phyloP scores from a whole-genome alignment of 2,329 filamentous ascomycete species.

The Aschersonia sp. region DNA sequence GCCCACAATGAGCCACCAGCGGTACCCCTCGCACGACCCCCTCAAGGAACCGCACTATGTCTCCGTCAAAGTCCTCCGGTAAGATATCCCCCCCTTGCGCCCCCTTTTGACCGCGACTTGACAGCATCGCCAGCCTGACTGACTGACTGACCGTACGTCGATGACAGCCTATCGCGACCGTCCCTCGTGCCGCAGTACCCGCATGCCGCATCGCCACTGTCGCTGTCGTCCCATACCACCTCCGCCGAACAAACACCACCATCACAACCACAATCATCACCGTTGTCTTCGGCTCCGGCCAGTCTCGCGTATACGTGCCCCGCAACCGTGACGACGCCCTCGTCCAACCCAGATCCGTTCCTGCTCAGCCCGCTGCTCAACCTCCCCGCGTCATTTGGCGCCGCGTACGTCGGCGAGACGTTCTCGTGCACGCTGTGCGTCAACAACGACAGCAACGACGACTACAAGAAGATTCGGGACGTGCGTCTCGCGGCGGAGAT shows the following conservation, averaged over 20 bases:
- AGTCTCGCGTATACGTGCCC: conserved; percentile 54
- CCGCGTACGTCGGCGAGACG: conserved; percentile 87
- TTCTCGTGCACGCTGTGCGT: conserved; percentile 91
- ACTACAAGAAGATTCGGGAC: conserved; percentile 46
- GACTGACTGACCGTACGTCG: not conserved
- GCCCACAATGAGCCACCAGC: conserved; percentile 39
- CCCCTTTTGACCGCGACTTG: not conserved
- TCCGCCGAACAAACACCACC: not conserved
- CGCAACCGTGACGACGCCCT: conserved; percentile 6
- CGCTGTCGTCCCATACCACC: not conserved
- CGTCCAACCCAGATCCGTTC: conserved; percentile 38
- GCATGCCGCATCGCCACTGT: conserved; percentile 27
- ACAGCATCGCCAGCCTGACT: not conserved
- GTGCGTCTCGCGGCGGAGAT: conserved; percentile 83
- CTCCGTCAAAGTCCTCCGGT: conserved; percentile 64
- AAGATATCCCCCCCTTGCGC: conserved; percentile 5
- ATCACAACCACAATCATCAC: conserved; percentile 17
- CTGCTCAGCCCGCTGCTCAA: conserved; percentile 55
- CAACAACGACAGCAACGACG: conserved; percentile 56
- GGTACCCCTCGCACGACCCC: conserved; percentile 40
- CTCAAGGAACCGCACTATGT: conserved; percentile 66
- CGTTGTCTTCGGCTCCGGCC: conserved; percentile 24
- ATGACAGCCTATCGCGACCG: conserved; percentile 61
- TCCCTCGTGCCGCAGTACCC: conserved; percentile 60
- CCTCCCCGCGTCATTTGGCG: conserved; percentile 81